A percentile compares a stretch with the other conserved stretches of the same genome.
Conservation (phyloP, 139 green algal genomes). For the Spirogloea muscicola region DNA sequence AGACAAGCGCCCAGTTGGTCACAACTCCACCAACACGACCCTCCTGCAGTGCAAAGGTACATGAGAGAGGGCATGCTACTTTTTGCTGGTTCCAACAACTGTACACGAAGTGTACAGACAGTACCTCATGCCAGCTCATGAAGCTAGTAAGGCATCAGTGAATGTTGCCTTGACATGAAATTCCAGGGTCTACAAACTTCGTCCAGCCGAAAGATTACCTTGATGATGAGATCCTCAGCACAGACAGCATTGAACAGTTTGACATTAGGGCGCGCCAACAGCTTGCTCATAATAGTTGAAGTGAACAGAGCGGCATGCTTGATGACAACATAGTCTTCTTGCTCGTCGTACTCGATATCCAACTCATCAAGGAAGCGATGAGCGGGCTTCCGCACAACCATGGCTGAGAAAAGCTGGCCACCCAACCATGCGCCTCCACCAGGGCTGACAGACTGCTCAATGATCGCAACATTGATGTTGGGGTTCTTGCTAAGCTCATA, state of each 20-base stretch:
- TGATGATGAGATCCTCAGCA: slow-evolving; percentile 64
- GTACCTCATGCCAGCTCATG: not conserved
- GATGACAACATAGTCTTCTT: slow-evolving; percentile 89
- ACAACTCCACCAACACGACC: slow-evolving; percentile 85
- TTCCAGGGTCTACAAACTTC: not conserved
- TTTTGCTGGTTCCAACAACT: too few species aligned
- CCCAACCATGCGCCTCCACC: slow-evolving; percentile 87
- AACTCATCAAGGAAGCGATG: slow-evolving; percentile 86
- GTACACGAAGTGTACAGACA: not conserved
- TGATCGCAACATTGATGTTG: slow-evolving; percentile 85
- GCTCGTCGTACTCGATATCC: slow-evolving; percentile 76
- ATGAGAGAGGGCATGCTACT: too few species aligned
- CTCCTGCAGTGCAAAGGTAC: slow-evolving; percentile 3
- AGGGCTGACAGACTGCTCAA: slow-evolving; percentile 66
- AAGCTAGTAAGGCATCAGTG: not conserved
- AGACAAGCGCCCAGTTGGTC: slow-evolving; percentile 97
- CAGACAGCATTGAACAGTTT: slow-evolving; percentile 97
- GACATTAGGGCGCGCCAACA: slow-evolving; percentile 81
- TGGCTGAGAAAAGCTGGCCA: slow-evolving; percentile 91
- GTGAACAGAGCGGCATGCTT: slow-evolving; percentile 92
- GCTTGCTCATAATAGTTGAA: slow-evolving; percentile 89
- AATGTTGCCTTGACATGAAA: not conserved
- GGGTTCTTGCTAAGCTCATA: slow-evolving; percentile 93
- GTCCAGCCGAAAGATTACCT: slow-evolving; percentile 14
- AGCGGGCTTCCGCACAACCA: slow-evolving; percentile 93